phyloP scores from a whole-genome alignment of 2,329 filamentous ascomycete species.

The Ophiostoma himal-ulmi region DNA sequence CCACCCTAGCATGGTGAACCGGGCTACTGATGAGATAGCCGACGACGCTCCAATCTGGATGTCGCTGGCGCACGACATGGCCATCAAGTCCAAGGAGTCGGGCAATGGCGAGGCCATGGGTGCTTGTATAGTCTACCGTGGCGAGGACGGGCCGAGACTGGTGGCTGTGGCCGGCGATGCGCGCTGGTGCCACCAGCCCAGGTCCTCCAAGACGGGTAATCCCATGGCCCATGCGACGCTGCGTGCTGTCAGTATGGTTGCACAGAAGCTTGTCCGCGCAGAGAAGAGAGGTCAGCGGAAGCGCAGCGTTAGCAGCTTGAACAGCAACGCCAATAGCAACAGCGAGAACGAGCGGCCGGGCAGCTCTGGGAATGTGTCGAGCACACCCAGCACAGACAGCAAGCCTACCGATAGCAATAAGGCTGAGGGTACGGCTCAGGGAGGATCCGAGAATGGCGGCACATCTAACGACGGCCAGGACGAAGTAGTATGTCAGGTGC shows the following conservation, averaged over 20 bases:
- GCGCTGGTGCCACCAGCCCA: conserved; percentile 56
- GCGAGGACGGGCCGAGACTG: conserved; percentile 45
- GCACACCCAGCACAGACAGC: neutral
- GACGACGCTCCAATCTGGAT: conserved; percentile 61
- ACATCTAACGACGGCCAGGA: conserved; percentile 3
- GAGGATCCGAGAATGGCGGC: neutral
- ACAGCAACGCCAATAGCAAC: neutral
- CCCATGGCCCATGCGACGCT: conserved; percentile 73
- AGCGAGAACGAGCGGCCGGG: conserved; percentile 24
- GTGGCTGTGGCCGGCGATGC: conserved; percentile 73
- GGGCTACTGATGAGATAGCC: conserved; percentile 63
- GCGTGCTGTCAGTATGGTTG: conserved; percentile 77
- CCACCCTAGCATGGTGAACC: conserved; percentile 67
- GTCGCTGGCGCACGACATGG: conserved; percentile 60
- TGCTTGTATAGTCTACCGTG: conserved; percentile 67
- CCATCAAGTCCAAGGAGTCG: conserved; percentile 49
- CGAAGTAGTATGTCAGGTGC: conserved; percentile 21
- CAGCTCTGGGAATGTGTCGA: neutral
- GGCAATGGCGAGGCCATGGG: conserved; percentile 65
- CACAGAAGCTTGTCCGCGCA: conserved; percentile 56
- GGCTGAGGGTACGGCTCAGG: neutral
- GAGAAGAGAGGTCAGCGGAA: conserved; percentile 39
- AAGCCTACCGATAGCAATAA: neutral
- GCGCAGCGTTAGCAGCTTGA: conserved; percentile 10
- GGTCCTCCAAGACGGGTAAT: conserved; percentile 52